Evolutionary conservation across 768 basidiomycete species (phyloP), one percentile per base, ranked within the genome.

Genomic region (Flagelloscypha sp.): DNA sequence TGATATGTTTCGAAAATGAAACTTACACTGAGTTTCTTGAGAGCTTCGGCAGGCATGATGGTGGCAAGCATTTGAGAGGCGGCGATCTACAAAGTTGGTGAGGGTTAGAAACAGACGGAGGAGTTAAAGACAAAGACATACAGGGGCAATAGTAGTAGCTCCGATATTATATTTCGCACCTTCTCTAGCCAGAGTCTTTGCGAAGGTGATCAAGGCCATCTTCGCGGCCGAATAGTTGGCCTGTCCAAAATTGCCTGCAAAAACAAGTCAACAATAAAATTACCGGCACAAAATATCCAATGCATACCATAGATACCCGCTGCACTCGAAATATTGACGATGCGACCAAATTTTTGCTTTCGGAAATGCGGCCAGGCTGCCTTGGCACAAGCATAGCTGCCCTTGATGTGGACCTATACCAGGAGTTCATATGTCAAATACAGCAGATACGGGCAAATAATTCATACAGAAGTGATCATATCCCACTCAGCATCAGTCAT

Each of bases 181-280:
- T 58, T 99, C 95, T 16, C 75, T 66, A 3, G 93, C 90, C 23
- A 99, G 72, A 4, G 94, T 90, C 55, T 89, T 90, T 12, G 92
- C 88, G 61, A 97, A 95, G 0, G 68, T 82, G 33, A 97, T 70
- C 23, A 99, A 74, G 45, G 82, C 90, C 88, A 95, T 93, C 71
- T 99, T 98, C 2, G 93, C 94, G 2, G 94, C 89, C 30, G 90
- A 92, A 58, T 98, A 99, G 58, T 98, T 99, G 9, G 90, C 81
- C 59, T 97, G 93, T 7, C 95, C 95, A 53, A 94, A 86, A 65
- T 94, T 97, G 6, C 90, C 84, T 87, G 42, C 8, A 20, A 30
- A 7, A 18, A 8, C 23, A 8, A 13, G 20, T 22, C 15, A 36
- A 7, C 11, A 23, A 30, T 27, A 24, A 27, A 9, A 27, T 5